A percentile compares a stretch with the other conserved stretches of the same genome.
Conservation (phyloP, 2,329 filamentous ascomycete genomes). For the Sclerotinia minor region DNA sequence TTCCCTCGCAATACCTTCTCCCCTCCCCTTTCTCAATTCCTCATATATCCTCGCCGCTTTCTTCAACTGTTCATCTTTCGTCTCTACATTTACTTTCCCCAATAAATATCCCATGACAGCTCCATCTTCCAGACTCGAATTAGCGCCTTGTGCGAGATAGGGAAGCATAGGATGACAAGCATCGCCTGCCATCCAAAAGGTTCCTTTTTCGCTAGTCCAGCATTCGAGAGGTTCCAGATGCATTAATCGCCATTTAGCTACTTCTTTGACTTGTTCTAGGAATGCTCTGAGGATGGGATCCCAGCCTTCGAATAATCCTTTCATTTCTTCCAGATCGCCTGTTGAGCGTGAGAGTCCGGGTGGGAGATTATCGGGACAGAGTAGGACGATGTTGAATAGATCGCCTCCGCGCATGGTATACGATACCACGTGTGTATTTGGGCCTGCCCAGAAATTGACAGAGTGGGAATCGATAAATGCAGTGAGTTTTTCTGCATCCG, state of each 20-base stretch:
- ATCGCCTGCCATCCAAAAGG: constrained; percentile 50
- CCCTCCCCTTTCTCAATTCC: constrained; percentile 49
- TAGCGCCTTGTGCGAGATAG: constrained; percentile 65
- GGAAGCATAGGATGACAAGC: constrained; percentile 65
- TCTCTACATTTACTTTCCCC: constrained; percentile 46
- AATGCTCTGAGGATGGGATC: constrained; percentile 56
- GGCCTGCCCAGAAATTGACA: constrained; percentile 52
- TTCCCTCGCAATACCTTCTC: constrained; percentile 58
- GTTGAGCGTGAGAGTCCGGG: constrained; percentile 51
- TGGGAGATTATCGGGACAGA: constrained; percentile 64
- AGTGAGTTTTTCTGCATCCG: constrained; percentile 55
- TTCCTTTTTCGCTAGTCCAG: constrained; percentile 36
- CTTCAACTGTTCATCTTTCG: constrained; percentile 48
- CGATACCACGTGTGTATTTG: constrained; percentile 53
- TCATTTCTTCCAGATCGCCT: constrained; percentile 62
- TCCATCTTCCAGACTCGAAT: constrained; percentile 67
- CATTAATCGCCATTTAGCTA: constrained; percentile 72
- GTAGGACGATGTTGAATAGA: constrained; percentile 65
- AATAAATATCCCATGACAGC: constrained; percentile 63
- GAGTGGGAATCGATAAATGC: constrained; percentile 38
- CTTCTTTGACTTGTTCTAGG: constrained; percentile 53
- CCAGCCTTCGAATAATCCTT: constrained; percentile 59
- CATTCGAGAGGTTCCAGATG: constrained; percentile 43
- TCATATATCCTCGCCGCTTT: constrained; percentile 50
- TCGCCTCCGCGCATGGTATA: constrained; percentile 60